phyloP scores from a whole-genome alignment of 176 grass and related monocot genomes.

The Musa beccarii region DNA sequence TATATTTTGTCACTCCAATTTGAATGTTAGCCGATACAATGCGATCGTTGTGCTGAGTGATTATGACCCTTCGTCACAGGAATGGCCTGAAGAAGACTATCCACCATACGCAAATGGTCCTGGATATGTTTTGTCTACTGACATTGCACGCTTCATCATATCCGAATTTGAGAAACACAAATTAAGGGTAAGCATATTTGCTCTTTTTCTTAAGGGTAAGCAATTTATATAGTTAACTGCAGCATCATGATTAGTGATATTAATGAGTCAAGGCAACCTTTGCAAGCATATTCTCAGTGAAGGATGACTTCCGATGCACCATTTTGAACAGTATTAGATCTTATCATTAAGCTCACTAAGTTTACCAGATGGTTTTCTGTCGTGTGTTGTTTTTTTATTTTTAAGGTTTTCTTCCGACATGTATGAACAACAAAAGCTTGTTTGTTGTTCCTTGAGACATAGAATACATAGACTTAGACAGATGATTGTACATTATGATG shows the following conservation, averaged over 20 bases:
- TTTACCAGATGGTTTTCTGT: no score
- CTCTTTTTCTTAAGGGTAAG: not conserved
- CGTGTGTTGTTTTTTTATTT: no score
- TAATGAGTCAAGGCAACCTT: not conserved
- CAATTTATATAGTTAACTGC: not conserved
- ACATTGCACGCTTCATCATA: slow-evolving; percentile 1
- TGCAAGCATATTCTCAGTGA: not conserved
- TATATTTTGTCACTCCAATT: no score
- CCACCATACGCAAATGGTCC: slow-evolving; percentile 17
- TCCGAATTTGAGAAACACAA: slow-evolving; percentile 11
- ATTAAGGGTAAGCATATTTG: slow-evolving; percentile 9
- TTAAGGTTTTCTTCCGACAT: no score
- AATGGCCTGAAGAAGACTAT: slow-evolving; percentile 16
- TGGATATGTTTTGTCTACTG: slow-evolving; percentile 13
- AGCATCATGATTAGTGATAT: not conserved
- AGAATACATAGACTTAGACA: not conserved
- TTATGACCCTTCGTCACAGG: not conserved
- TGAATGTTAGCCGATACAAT: no score
- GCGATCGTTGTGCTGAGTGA: no score
- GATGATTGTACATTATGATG: not conserved
- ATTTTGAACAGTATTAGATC: no score
- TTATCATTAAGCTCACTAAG: no score
- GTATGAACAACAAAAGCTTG: no score
- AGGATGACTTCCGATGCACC: no score
- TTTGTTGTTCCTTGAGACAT: not conserved